Evolutionary conservation across 768 basidiomycete genomes (phyloP).

Genomic region (Suillus spraguei): DNA sequence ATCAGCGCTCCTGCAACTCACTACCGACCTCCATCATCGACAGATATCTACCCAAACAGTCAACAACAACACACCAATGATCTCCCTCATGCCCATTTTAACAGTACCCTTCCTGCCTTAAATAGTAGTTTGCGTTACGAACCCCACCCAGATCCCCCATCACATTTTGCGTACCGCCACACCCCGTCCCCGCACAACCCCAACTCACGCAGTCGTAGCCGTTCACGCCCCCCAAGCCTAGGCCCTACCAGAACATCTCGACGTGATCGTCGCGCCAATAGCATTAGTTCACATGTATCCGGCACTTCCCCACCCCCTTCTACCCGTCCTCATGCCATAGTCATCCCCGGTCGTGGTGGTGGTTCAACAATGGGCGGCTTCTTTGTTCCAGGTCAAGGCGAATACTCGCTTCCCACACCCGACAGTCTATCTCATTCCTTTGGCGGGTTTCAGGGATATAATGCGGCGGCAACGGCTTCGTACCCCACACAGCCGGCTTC

Average conservation of each 20-base stretch:
- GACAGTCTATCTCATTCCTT: conserved; percentile 37
- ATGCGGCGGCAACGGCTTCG: conserved; percentile 32
- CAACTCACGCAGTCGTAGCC: conserved; percentile 50
- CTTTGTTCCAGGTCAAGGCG: conserved; percentile 33
- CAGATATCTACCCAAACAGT: conserved; percentile 26
- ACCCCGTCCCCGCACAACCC: conserved; percentile 31
- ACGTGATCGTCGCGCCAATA: conserved; percentile 56
- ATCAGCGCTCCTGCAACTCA: conserved; percentile 49
- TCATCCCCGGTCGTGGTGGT: conserved; percentile 55
- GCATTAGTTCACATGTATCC: conserved; percentile 59
- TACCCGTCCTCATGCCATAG: conserved; percentile 62
- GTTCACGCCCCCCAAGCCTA: conserved; percentile 38
- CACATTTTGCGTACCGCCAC: conserved; percentile 27
- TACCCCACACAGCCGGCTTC: conserved; percentile 33
- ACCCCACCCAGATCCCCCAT: conserved; percentile 40
- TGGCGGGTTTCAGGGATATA: conserved; percentile 33
- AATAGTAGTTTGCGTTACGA: conserved; percentile 56
- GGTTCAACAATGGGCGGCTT: conserved; percentile 33
- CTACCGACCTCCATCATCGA: conserved; percentile 22
- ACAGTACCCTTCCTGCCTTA: conserved; percentile 52
- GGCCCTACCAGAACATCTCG: conserved; percentile 60
- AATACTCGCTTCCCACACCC: conserved; percentile 49
- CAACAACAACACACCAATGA: conserved; percentile 23
- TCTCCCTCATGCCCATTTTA: conserved; percentile 43
- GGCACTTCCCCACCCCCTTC: conserved; percentile 48